Evolutionary conservation across 495 filamentous ascomycete species (phyloP), one percentile per base, ranked within the genome.

Genomic region (Penicillium cinerascens): DNA sequence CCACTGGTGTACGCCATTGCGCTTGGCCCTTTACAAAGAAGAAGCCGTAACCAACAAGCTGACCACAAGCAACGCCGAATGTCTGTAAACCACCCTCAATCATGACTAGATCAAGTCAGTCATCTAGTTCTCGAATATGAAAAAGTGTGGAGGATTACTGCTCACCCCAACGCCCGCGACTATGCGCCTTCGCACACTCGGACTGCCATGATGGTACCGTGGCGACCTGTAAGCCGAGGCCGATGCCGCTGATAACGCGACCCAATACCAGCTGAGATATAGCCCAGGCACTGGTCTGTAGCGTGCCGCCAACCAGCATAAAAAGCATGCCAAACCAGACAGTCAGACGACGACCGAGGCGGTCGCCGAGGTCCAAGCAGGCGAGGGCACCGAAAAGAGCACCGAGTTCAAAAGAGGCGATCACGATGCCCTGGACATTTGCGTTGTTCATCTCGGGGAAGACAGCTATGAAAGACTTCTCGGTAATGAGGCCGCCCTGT

Each of bases 161-260:
- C 42, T 44, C 26, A 44, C 42, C 42, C 42, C 42, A 44, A 44
- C 42, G 66, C 2, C 77, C 77, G 26, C 78, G 75, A 47, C 64
- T 55, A 22, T 66, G 63, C 0, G 67, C 61, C 1, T 61, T 60
- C 1, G 59, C 59, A 23, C 58, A 67, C 39, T 70, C 67, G 10
- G 59, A 56, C 52, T 71, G 69, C 70, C 78, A 85, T 26, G 83
- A 81, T 0, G 83, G 83, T 0, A 80, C 73, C 33, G 84, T 76
- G 20, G 75, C 79, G 60, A 79, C 83, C 7, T 82, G 63, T 17
- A 82, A 78, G 20, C 83, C 83, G 38, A 82, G 78, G 1, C 82
- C 83, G 16, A 81, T 58, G 6, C 82, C 82, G 22, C 82, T 80
- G 38, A 84, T 66, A 16, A 78, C 52, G 44, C 83, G 77, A 43